phyloP scores from a whole-genome alignment of 345 rosid genomes.

The Luvunga scandens region DNA sequence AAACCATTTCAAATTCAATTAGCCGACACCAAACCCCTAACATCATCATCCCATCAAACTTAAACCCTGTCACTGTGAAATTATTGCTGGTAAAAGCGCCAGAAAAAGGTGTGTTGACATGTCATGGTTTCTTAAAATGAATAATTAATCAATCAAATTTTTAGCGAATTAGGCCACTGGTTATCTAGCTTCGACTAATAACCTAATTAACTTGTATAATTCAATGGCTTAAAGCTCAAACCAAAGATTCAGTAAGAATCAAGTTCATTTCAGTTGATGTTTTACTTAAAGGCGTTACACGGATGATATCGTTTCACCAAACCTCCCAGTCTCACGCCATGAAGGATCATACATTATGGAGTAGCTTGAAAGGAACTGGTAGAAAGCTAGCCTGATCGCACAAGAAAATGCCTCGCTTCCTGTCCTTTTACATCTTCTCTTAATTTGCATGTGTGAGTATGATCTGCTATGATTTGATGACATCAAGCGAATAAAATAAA shows the following conservation, averaged over 20 bases:
- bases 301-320: constrained; percentile 14
- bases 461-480: constrained; percentile 15
- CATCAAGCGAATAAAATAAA: background rate
- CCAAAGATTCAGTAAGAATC: background rate
- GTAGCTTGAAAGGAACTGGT: constrained; percentile 36
- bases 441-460: constrained; percentile 4
- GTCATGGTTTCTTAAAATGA: no score
- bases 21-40: background rate
- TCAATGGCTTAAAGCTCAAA: constrained; percentile 9
- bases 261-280: constrained; percentile 19
- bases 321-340: background rate
- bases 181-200: no score
- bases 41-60: background rate
- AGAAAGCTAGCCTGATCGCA: background rate
- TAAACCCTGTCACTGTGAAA: background rate
- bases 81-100: background rate
- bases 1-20: background rate
- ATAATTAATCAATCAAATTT: no score
- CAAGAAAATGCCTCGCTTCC: constrained; percentile 7
- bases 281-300: constrained; percentile 15
- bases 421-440: background rate
- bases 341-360: constrained; percentile 13
- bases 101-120: no score
- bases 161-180: background rate
- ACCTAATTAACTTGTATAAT: background rate